Base-by-base conservation (phyloP, 805 yeast genomes). In the Millerozyma miso region DNA sequence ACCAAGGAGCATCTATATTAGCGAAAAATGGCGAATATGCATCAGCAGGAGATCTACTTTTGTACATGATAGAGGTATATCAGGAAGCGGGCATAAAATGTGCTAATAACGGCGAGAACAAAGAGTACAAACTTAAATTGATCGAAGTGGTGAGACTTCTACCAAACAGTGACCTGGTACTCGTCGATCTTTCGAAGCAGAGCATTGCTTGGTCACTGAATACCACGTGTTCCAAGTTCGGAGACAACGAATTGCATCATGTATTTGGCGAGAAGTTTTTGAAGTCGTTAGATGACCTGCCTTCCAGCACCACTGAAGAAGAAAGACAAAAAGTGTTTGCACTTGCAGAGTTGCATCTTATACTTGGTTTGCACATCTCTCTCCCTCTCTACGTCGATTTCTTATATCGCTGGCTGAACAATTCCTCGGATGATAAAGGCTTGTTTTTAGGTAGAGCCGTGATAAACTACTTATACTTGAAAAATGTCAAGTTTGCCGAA, bases 161-260 rank as follows among this genome's bases (percentile, higher is more conserved):
- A 39, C 69, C 75, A 6, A 71, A 69, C 39, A 49, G 62, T 4
- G 77, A 72, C 39, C 61, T 71, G 6, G 50, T 85, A 37, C 59
- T 89, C 47, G 71, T 77, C 37, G 87, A 80, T 50, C 74, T 91
- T 41, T 75, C 85, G 16, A 80, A 80, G 37, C 86, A 81, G 41
- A 70, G 81, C 41, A 69, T 80, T 39, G 74, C 74, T 41, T 91
- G 96, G 89, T 73, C 90, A 36, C 73, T 72, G 46, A 63, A 59
- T 41, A 69, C 79, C 3, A 69, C 67, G 0, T 51, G 47, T 3
- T 48, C 44, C 3, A 76, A 76, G 42, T 76, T 77, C 48, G 97
- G 96, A 3, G 96, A 88, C 56, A 76, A 84, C 4, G 80, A 79
- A 36, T 67, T 93, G 43, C 88, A 88, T 56, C 82, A 82, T 50